Evolutionary conservation across 2,329 filamentous ascomycete genomes (phyloP).

Genomic region (Lecanosticta acicola): DNA sequence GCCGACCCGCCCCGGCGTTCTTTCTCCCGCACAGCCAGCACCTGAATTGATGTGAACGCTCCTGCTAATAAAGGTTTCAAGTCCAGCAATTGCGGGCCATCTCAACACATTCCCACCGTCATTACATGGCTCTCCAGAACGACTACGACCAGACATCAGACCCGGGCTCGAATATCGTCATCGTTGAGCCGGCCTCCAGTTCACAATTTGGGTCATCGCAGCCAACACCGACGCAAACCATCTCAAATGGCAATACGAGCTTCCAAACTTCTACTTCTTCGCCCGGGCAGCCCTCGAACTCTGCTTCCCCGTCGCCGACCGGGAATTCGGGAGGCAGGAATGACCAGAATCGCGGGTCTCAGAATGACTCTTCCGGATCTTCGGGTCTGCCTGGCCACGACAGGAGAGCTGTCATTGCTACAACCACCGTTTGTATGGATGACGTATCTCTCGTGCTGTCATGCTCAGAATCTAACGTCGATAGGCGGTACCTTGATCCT

Average conservation of each 20-base stretch:
- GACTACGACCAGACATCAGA: too few species aligned
- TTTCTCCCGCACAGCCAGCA: neutral
- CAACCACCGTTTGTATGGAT: constrained; percentile 22
- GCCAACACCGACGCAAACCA: neutral
- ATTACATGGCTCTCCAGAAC: too few species aligned
- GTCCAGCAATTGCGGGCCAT: too few species aligned
- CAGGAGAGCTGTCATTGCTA: constrained; percentile 21
- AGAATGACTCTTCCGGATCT: neutral
- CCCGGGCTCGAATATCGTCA: too few species aligned
- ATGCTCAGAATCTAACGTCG: constrained; percentile 3
- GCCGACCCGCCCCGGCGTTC: neutral
- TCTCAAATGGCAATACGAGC: neutral
- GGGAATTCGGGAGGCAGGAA: neutral
- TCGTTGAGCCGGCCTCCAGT: too few species aligned
- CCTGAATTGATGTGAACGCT: neutral
- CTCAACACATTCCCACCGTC: too few species aligned
- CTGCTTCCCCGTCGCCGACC: neutral
- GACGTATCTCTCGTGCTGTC: neutral
- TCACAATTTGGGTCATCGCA: too few species aligned
- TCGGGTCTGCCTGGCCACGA: constrained; percentile 9
- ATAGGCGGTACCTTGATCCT: constrained; percentile 22
- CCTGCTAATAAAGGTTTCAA: neutral
- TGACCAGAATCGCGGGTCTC: neutral
- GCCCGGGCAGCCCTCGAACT: too few species aligned
- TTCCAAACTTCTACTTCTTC: too few species aligned